These are phyloP conservation scores for Casuarina equisetifolia DNA, from an alignment of 306 rosid genomes.

Conservation along the genomic window DNA sequence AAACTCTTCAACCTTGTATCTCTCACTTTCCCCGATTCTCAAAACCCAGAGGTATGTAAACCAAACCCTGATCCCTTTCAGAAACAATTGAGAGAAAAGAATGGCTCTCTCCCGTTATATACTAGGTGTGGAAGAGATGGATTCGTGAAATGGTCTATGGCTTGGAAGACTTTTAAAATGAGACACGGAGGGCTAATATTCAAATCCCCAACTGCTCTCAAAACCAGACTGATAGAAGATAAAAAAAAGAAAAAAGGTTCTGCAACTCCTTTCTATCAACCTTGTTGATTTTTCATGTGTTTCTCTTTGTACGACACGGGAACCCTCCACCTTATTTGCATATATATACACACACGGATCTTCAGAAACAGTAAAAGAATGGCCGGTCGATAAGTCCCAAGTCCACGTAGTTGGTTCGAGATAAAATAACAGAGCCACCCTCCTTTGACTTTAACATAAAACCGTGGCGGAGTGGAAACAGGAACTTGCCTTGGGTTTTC, in stretches of 20 bases:
- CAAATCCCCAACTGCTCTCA: slow-evolving; percentile 43
- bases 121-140: neutral
- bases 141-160: slow-evolving; percentile 20
- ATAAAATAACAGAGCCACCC: slow-evolving; percentile 50
- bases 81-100: neutral
- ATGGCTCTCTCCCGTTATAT: slow-evolving; percentile 23
- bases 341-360: slow-evolving; percentile 3
- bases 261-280: slow-evolving; percentile 31
- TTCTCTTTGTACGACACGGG: slow-evolving; percentile 3
- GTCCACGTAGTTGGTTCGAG: slow-evolving; percentile 35
- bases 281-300: slow-evolving; percentile 11
- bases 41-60: too few species aligned
- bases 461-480: slow-evolving; percentile 13
- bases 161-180: slow-evolving; percentile 17
- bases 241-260: slow-evolving; percentile 27
- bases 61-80: too few species aligned
- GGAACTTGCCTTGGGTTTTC: neutral
- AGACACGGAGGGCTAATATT: slow-evolving; percentile 28
- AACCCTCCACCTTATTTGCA: neutral
- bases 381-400: slow-evolving; percentile 34
- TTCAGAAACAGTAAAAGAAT: neutral
- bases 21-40: too few species aligned
- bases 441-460: slow-evolving; percentile 39
- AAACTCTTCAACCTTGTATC: neutral
- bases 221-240: slow-evolving; percentile 18